phyloP scores from a whole-genome alignment of 2,329 filamentous ascomycete genomes.

The Ophiostoma novo-ulmi region DNA sequence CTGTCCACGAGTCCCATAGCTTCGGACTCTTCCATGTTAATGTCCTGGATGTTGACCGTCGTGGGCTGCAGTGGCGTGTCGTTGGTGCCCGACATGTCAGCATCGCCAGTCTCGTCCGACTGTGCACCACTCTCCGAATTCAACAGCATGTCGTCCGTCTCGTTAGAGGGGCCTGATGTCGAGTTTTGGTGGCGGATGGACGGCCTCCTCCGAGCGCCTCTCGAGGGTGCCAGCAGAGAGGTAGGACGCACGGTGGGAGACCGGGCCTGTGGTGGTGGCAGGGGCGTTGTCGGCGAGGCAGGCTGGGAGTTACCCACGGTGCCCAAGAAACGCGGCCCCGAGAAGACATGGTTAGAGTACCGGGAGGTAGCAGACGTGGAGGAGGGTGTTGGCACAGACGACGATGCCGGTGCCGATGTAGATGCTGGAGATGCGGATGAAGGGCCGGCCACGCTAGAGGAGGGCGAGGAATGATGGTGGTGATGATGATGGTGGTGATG shows the following conservation, averaged over 20 bases:
- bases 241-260: slow-evolving; percentile 52
- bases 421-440: slow-evolving; percentile 49
- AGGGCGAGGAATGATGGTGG: slow-evolving; percentile 53
- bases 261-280: slow-evolving; percentile 59
- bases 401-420: neutral
- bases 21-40: slow-evolving; percentile 71
- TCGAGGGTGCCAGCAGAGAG: slow-evolving; percentile 48
- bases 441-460: slow-evolving; percentile 52
- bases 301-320: slow-evolving; percentile 72
- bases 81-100: slow-evolving; percentile 74
- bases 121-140: slow-evolving; percentile 64
- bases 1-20: slow-evolving; percentile 57
- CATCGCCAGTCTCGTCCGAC: slow-evolving; percentile 70
- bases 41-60: slow-evolving; percentile 79
- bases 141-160: slow-evolving; percentile 73
- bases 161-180: slow-evolving; percentile 52
- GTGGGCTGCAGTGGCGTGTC: slow-evolving; percentile 85
- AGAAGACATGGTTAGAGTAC: neutral
- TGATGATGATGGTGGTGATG: slow-evolving; percentile 38
- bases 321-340: neutral
- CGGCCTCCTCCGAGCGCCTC: slow-evolving; percentile 63
- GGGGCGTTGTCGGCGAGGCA: slow-evolving; percentile 81
- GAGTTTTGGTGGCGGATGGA: slow-evolving; percentile 88
- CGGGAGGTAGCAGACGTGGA: neutral
- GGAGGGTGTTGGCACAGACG: neutral